Percentiles rank a stretch among this genome's conserved stretches.
phyloP scores from a whole-genome alignment of 495 filamentous ascomycete genomes.

The Xylaria grammica region DNA sequence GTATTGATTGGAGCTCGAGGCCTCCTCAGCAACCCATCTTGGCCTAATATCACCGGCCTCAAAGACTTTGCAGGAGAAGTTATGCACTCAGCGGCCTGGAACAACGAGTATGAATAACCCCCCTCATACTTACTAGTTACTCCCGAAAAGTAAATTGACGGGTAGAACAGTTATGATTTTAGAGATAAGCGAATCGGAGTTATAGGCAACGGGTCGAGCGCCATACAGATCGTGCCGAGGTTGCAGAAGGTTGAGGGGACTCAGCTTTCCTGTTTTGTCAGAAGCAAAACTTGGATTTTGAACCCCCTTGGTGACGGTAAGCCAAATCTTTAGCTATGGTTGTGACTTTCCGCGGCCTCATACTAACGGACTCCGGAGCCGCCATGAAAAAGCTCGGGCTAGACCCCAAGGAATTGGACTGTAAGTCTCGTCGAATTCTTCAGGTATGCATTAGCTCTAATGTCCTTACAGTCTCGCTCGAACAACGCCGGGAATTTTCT shows the following conservation, averaged over 20 bases:
- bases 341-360: not conserved
- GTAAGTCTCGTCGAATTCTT: conserved; percentile 30
- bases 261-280: conserved; percentile 68
- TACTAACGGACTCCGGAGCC: conserved; percentile 11
- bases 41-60: conserved; percentile 64
- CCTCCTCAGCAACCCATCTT: conserved; percentile 63
- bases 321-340: conserved; percentile 14
- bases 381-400: conserved; percentile 47
- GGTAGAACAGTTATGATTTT: conserved; percentile 48
- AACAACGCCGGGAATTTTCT: conserved; percentile 41
- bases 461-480: conserved; percentile 35
- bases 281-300: conserved; percentile 70
- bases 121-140: not conserved
- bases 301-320: conserved; percentile 46
- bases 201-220: conserved; percentile 67
- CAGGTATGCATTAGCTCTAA: not conserved
- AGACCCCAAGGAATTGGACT: conserved; percentile 40
- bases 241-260: conserved; percentile 60
- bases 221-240: conserved; percentile 72
- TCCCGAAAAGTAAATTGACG: conserved; percentile 9
- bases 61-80: conserved; percentile 58
- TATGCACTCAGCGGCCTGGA: conserved; percentile 63
- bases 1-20: conserved; percentile 70
- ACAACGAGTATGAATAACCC: conserved; percentile 28
- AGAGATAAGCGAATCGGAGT: conserved; percentile 57